Evolutionary conservation across 2,329 filamentous ascomycete genomes (phyloP), one percentile per base, ranked within the genome.

Genomic region (Epichloe typhina): DNA sequence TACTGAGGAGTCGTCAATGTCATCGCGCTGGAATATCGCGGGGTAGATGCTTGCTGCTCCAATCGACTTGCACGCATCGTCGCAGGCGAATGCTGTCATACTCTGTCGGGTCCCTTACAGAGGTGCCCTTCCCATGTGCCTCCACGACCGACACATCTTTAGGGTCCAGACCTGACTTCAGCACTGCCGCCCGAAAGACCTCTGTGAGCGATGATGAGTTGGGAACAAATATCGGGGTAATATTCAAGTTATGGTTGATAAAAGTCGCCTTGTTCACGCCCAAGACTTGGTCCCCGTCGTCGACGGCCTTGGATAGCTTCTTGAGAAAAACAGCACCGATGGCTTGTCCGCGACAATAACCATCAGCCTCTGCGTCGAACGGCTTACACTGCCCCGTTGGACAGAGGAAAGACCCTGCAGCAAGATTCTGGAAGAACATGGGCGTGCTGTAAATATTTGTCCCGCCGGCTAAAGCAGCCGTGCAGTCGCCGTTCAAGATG

Each of bases 111-210:
- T 94, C 88, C 54, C 88, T 88, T 40, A 86, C 87, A 64, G 91
- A 86, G 0, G 88, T 94, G 41, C 88, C 88, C 2, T 88, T 94
- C 9, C 88, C 88, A 65, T 94, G 88, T 80, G 91, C 88, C 67
- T 94, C 88, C 5, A 93, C 84, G 59, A 90, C 91, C 64, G 82
- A 81, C 45, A 94, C 76, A 55, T 88, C 84, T 49, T 80, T 75
- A 2, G 86, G 84, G 59, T 89, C 82, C 26, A 90, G 75, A 53
- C 83, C 83, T 41, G 85, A 82, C 44, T 83, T 80, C 44, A 82
- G 76, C 1, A 90, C 73, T 36, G 93, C 81, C 37, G 78, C 73
- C 50, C 77, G 76, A 59, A 85, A 91, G 5, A 91, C 69, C 51
- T 77, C 71, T n/a, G 84, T 80, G 64, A 93, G 87, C 0, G 85